phyloP scores from a whole-genome alignment of 768 basidiomycete species.

The Phanerochaete sordida region DNA sequence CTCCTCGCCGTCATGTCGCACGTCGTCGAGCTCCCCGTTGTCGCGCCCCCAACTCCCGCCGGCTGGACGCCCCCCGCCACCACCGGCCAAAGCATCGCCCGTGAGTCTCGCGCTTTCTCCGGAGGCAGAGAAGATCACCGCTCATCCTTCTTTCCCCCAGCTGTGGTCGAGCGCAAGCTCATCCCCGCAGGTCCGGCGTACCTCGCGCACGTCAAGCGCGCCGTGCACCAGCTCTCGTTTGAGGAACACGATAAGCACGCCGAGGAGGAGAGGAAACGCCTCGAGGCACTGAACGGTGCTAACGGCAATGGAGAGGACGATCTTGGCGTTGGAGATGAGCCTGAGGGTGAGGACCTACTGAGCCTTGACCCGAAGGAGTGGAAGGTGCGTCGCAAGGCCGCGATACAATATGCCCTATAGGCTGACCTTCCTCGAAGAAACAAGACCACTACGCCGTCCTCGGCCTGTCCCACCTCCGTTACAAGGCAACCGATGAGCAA shows the following conservation, averaged over 20 bases:
- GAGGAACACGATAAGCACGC: constrained; percentile 75
- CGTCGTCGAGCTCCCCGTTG: constrained; percentile 34
- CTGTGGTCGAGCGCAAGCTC: constrained; percentile 47
- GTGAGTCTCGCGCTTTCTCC: constrained; percentile 19
- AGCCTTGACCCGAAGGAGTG: constrained; percentile 94
- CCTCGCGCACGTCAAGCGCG: constrained; percentile 75
- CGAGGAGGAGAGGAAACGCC: constrained; percentile 48
- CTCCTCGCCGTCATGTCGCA: constrained; percentile 19
- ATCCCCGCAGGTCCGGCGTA: constrained; percentile 89
- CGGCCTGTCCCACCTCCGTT: constrained; percentile 87
- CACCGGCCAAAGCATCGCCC: constrained; percentile 31
- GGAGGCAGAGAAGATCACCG: constrained; percentile 1
- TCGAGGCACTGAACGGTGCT: constrained; percentile 44
- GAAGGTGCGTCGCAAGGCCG: constrained; percentile 61
- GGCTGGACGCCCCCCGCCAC: constrained; percentile 40
- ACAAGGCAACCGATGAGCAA: constrained; percentile 83
- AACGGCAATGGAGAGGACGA: constrained; percentile 66
- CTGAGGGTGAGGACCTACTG: constrained; percentile 68
- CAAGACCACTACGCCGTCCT: constrained; percentile 99
- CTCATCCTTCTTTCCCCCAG: constrained; percentile 19
- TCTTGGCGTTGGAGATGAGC: constrained; percentile 90
- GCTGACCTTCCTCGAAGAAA: constrained; percentile 51
- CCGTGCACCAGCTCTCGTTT: constrained; percentile 73
- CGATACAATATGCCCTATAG: not conserved
- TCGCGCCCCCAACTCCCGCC: constrained; percentile 40